These are phyloP conservation scores for Paramecium sexaurelia DNA, from an alignment of 73 alveolate genomes.

Conservation along the genomic window DNA sequence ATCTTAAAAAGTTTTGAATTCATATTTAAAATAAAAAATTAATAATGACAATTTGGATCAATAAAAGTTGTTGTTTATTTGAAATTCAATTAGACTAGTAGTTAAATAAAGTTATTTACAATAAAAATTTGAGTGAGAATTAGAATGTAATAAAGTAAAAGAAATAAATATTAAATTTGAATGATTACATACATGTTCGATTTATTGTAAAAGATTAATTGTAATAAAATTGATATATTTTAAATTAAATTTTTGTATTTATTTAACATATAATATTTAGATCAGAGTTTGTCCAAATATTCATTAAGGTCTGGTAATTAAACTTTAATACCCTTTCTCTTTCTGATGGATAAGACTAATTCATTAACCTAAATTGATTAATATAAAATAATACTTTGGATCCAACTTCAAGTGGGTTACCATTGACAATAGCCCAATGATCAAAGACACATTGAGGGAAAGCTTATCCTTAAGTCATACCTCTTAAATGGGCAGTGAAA, in stretches of 20 bases:
- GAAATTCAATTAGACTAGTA: too few relatives aligned
- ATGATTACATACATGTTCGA: not conserved
- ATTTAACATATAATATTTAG: not conserved
- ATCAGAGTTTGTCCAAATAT: slow-evolving; percentile 90
- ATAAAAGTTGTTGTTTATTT: not conserved
- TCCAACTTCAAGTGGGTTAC: slow-evolving; percentile 79
- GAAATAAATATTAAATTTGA: not conserved
- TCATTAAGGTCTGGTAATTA: slow-evolving; percentile 89
- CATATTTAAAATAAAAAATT: not conserved
- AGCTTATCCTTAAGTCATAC: slow-evolving; percentile 98
- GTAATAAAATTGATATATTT: not conserved
- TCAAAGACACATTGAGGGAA: slow-evolving; percentile 99
- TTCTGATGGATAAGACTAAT: slow-evolving; percentile 85
- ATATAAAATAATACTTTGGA: slow-evolving; percentile 45
- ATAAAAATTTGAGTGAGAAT: too few relatives aligned
- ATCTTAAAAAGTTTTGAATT: not conserved
- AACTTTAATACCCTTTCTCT: slow-evolving; percentile 95
- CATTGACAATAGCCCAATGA: slow-evolving; percentile 95
- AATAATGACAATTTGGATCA: not conserved
- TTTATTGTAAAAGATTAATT: not conserved
- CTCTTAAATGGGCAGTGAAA: slow-evolving; percentile 97
- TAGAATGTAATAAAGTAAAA: too few relatives aligned
- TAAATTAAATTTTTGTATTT: not conserved
- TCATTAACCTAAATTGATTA: slow-evolving; percentile 64
- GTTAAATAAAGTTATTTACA: too few relatives aligned